phyloP scores from a whole-genome alignment of 2,329 filamentous ascomycete species.

The Ceratocystis colombiana region DNA sequence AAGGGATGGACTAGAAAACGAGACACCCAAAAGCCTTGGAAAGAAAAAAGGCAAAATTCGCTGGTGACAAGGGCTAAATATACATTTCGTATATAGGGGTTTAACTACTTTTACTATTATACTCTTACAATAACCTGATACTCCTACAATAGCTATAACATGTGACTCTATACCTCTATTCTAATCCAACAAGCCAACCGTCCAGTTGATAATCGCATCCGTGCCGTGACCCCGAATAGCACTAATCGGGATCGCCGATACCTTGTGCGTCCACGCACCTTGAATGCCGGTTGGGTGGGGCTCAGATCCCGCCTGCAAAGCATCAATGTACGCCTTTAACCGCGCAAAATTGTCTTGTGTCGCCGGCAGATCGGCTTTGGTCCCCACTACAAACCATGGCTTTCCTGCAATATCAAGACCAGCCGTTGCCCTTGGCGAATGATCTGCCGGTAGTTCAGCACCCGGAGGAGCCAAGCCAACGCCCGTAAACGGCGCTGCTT shows the following conservation, averaged over 20 bases:
- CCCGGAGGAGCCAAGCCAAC: constrained; percentile 12
- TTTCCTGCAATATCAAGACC: constrained; percentile 77
- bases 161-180: constrained; percentile 25
- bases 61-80: background rate
- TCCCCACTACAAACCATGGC: constrained; percentile 93
- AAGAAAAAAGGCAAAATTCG: background rate
- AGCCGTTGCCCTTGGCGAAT: constrained; percentile 29
- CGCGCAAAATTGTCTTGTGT: constrained; percentile 67
- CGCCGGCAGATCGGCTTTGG: constrained; percentile 73
- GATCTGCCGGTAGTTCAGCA: constrained; percentile 29
- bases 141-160: background rate
- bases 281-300: constrained; percentile 63
- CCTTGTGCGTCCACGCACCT: constrained; percentile 48
- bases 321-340: constrained; percentile 60
- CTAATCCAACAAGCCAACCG: constrained; percentile 55
- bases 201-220: constrained; percentile 61
- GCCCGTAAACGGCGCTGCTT: background rate
- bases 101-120: constrained; percentile 10
- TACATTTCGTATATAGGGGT: constrained; percentile 14
- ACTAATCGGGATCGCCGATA: constrained; percentile 71
- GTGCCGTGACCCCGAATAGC: constrained; percentile 82
- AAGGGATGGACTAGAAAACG: constrained; percentile 27
- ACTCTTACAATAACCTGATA: constrained; percentile 13
- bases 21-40: too few relatives aligned
- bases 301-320: constrained; percentile 50